phyloP scores from a whole-genome alignment of 2,329 filamentous ascomycete species.

The Aspergillus piperis region DNA sequence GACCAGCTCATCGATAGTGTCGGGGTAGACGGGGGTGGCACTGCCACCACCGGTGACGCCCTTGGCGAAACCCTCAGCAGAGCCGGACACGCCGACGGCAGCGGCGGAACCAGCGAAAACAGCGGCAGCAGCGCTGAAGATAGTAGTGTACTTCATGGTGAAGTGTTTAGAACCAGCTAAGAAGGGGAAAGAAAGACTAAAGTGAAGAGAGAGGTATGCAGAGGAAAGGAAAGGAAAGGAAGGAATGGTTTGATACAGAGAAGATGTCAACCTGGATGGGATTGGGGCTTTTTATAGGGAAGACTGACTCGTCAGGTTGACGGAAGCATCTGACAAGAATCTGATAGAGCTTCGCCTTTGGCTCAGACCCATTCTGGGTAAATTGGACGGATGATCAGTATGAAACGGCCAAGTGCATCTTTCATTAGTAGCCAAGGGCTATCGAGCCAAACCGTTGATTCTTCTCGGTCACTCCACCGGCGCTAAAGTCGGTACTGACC shows the following conservation, averaged over 20 bases:
- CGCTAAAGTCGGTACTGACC: constrained; percentile 4
- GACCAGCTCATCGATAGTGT: constrained; percentile 58
- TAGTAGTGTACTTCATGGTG: constrained; percentile 22
- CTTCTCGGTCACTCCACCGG: background rate
- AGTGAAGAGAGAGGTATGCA: background rate
- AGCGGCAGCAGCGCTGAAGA: constrained; percentile 20
- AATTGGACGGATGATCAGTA: constrained; percentile 4
- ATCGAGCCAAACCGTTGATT: background rate
- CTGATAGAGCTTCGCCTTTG: background rate
- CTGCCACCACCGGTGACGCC: constrained; percentile 63
- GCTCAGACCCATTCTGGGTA: background rate
- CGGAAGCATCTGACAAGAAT: background rate
- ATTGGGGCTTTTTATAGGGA: background rate
- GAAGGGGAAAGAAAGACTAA: constrained; percentile 6
- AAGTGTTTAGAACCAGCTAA: constrained; percentile 14
- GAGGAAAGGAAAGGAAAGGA: constrained; percentile 7
- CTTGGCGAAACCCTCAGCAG: constrained; percentile 51
- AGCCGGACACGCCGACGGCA: constrained; percentile 27
- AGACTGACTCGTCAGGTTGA: background rate
- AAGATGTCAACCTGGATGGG: background rate
- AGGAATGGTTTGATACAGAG: constrained; percentile 8
- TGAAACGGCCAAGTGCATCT: constrained; percentile 8
- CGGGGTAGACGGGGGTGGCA: constrained; percentile 57
- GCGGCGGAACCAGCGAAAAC: constrained; percentile 19
- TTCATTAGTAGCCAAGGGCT: constrained; percentile 1